Conservation (phyloP, 371 early-diverging fungal species). For the Quaeritorhiza haematococci region DNA sequence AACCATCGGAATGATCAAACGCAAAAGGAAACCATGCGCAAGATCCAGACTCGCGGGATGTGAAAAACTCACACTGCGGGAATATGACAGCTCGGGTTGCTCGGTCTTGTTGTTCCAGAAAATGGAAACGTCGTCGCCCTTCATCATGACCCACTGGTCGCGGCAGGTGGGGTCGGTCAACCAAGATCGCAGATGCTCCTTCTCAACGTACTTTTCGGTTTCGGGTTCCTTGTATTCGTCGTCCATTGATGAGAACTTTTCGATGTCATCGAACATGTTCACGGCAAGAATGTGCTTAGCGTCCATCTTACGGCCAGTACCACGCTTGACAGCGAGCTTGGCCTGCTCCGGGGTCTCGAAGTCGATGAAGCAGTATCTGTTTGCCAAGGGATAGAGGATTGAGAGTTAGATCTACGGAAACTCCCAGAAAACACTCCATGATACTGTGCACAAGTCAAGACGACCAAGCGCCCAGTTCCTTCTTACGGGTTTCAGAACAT, state of each 20-base stretch:
- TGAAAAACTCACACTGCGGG: conserved; percentile 47
- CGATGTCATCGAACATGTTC: conserved; percentile 87
- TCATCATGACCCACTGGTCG: conserved; percentile 88
- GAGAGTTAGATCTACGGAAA: too few relatives aligned
- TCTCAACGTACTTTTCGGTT: conserved; percentile 64
- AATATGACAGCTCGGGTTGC: conserved; percentile 71
- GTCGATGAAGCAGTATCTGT: too few relatives aligned
- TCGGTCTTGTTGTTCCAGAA: conserved; percentile 89
- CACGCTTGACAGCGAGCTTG: conserved; percentile 66
- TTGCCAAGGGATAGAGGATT: too few relatives aligned
- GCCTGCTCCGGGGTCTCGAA: conserved; percentile 86
- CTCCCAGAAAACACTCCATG: too few relatives aligned
- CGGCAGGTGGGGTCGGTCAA: conserved; percentile 79
- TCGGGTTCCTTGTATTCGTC: conserved; percentile 63
- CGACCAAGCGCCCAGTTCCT: too few relatives aligned
- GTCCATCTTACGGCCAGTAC: conserved; percentile 78
- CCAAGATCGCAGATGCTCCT: conserved; percentile 89
- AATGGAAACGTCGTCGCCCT: conserved; percentile 75
- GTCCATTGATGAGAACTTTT: conserved; percentile 65
- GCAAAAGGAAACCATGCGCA: too few relatives aligned
- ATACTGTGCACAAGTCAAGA: not conserved
- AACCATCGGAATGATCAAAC: too few relatives aligned
- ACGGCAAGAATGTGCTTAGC: conserved; percentile 76
- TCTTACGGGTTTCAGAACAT: too few relatives aligned
- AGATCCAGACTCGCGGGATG: too few relatives aligned